These are phyloP conservation scores for Colletotrichum spaethianum DNA, from an alignment of 2,329 filamentous ascomycete species.

Conservation along the genomic window DNA sequence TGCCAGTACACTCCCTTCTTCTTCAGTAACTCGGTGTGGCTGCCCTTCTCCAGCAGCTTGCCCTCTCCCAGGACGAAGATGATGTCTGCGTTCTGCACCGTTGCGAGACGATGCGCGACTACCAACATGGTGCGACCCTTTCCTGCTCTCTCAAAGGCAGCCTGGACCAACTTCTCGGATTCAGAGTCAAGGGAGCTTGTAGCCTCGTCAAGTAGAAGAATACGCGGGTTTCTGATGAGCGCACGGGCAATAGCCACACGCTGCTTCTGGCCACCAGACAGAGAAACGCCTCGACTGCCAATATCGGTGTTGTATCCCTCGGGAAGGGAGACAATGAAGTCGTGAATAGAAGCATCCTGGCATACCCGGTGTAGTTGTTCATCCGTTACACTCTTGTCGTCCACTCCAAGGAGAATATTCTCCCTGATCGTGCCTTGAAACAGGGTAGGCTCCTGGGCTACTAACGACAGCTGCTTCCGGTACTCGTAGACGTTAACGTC, in stretches of 20 bases:
- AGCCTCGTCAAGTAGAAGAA: constrained; percentile 81
- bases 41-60: constrained; percentile 68
- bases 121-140: constrained; percentile 77
- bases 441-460: constrained; percentile 81
- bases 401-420: constrained; percentile 77
- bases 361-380: constrained; percentile 67
- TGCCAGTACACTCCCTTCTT: constrained; percentile 69
- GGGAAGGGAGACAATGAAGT: constrained; percentile 78
- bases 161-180: constrained; percentile 74
- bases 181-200: constrained; percentile 79
- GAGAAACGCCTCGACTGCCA: constrained; percentile 75
- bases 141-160: constrained; percentile 75
- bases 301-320: constrained; percentile 78
- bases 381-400: constrained; percentile 65
- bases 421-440: constrained; percentile 77
- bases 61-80: constrained; percentile 84
- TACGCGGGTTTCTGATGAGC: constrained; percentile 74
- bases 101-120: constrained; percentile 83
- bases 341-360: constrained; percentile 76
- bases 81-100: constrained; percentile 83
- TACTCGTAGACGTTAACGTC: constrained; percentile 73
- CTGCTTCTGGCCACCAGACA: constrained; percentile 82
- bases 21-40: constrained; percentile 64
- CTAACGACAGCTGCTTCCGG: constrained; percentile 76
- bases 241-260: constrained; percentile 79